Evolutionary conservation across 257 asterid genomes (phyloP).

Genomic region (Solanum neorickii): DNA sequence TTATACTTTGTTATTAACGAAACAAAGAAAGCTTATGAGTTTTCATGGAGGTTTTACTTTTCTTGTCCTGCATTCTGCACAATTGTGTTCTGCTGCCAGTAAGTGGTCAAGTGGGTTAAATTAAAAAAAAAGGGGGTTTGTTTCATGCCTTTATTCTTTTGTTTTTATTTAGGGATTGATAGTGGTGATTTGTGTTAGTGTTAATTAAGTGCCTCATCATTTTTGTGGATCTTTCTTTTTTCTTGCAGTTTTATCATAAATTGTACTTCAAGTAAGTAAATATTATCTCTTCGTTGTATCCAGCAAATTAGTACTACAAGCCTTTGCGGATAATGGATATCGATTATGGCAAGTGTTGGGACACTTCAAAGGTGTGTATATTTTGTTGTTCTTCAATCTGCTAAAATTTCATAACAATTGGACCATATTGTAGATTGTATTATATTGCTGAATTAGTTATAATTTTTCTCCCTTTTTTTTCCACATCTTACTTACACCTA

Average conservation of each 20-base stretch:
- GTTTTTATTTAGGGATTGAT: constrained; percentile 15
- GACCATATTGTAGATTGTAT: background rate
- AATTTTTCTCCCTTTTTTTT: background rate
- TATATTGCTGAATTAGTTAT: background rate
- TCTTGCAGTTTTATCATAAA: background rate
- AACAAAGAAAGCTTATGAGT: background rate
- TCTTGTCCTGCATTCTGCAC: background rate
- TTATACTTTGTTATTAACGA: background rate
- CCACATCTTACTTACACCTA: background rate
- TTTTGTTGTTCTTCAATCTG: background rate
- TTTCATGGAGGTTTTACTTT: background rate
- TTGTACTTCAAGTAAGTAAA: constrained; percentile 19
- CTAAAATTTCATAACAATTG: background rate
- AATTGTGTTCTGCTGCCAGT: constrained; percentile 6
- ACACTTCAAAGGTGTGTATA: constrained; percentile 43
- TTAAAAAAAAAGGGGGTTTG: constrained; percentile 15
- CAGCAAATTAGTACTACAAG: constrained; percentile 2
- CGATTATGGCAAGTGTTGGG: constrained; percentile 57
- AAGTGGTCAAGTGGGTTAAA: constrained; percentile 15
- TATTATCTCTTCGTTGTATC: constrained; percentile 1
- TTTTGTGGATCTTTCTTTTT: background rate
- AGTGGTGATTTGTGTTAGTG: constrained; percentile 17
- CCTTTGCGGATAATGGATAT: constrained; percentile 43
- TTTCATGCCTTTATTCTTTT: constrained; percentile 21
- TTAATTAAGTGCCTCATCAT: constrained; percentile 4